phyloP scores from a whole-genome alignment of 2,329 filamentous ascomycete genomes.

The Chaetomiaceae sp. region DNA sequence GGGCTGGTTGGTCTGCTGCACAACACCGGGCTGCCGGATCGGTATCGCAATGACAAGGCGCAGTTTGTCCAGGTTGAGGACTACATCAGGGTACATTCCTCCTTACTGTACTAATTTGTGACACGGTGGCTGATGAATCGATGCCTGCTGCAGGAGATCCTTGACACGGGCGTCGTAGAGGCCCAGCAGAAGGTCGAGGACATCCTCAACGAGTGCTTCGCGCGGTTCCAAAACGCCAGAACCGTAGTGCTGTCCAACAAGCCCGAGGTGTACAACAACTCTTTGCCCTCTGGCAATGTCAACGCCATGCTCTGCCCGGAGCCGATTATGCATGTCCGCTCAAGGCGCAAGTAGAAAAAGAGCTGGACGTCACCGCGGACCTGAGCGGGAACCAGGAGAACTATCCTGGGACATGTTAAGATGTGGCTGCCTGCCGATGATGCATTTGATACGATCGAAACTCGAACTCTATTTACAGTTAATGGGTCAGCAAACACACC shows the following conservation, averaged over 20 bases:
- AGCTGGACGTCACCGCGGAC: no score
- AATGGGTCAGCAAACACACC: no score
- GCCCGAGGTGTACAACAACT: conserved; percentile 32
- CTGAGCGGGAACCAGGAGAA: no score
- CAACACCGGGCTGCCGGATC: conserved; percentile 50
- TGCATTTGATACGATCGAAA: no score
- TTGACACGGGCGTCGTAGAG: conserved; percentile 45
- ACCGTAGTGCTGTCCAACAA: conserved; percentile 45
- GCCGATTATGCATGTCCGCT: background rate
- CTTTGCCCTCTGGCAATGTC: background rate
- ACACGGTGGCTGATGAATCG: background rate
- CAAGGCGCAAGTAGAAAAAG: background rate
- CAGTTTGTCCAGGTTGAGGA: conserved; percentile 49
- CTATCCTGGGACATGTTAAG: no score
- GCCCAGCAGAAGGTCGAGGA: conserved; percentile 42
- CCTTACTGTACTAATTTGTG: background rate
- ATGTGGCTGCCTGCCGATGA: no score
- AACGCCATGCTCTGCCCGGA: background rate
- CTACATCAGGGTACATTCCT: conserved; percentile 36
- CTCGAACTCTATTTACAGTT: no score
- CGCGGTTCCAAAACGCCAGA: conserved; percentile 43
- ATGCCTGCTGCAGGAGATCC: conserved; percentile 35
- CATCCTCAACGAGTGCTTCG: conserved; percentile 44
- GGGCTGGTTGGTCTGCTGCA: conserved; percentile 49
- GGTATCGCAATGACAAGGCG: conserved; percentile 46